Evolutionary conservation across 2,329 filamentous ascomycete genomes (phyloP).

Genomic region (Xylariaceae sp.): DNA sequence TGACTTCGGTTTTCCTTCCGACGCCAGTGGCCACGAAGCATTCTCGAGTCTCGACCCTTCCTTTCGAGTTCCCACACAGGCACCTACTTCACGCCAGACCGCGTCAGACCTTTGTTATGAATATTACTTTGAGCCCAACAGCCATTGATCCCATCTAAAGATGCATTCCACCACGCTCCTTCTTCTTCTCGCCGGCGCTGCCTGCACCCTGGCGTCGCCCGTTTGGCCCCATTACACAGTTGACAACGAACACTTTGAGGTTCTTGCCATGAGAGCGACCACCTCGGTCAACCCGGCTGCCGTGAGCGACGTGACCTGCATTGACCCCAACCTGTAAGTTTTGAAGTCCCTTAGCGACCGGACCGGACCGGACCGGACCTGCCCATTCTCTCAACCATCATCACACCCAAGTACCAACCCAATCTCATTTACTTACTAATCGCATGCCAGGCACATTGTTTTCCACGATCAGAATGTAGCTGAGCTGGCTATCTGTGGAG

Average conservation of each 20-base stretch:
- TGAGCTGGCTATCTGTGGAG: slow-evolving; percentile 44
- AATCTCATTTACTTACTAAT: slow-evolving; percentile 2
- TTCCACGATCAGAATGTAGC: slow-evolving; percentile 46
- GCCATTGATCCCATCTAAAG: slow-evolving; percentile 2
- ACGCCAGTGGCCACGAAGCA: too few species aligned
- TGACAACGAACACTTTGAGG: slow-evolving; percentile 40
- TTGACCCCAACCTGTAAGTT: slow-evolving; percentile 38
- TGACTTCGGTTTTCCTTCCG: slow-evolving; percentile 1
- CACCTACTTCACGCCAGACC: too few species aligned
- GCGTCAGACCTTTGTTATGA: too few species aligned
- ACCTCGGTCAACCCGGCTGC: slow-evolving; percentile 37
- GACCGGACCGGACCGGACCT: too few species aligned
- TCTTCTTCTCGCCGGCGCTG: slow-evolving; percentile 29
- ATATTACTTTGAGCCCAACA: too few species aligned
- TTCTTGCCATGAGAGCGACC: slow-evolving; percentile 37
- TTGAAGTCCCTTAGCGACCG: background rate
- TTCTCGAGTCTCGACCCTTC: too few species aligned
- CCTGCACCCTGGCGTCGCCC: slow-evolving; percentile 31
- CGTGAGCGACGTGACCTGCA: slow-evolving; percentile 36
- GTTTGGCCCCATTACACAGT: slow-evolving; percentile 35
- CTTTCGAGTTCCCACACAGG: too few species aligned
- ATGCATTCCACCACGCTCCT: slow-evolving; percentile 23
- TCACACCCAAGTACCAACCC: background rate
- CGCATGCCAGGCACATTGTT: slow-evolving; percentile 34
- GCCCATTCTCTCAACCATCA: background rate